These are phyloP conservation scores for Aspergillus carlsbadensis DNA, from an alignment of 495 filamentous ascomycete genomes.

Conservation along the genomic window DNA sequence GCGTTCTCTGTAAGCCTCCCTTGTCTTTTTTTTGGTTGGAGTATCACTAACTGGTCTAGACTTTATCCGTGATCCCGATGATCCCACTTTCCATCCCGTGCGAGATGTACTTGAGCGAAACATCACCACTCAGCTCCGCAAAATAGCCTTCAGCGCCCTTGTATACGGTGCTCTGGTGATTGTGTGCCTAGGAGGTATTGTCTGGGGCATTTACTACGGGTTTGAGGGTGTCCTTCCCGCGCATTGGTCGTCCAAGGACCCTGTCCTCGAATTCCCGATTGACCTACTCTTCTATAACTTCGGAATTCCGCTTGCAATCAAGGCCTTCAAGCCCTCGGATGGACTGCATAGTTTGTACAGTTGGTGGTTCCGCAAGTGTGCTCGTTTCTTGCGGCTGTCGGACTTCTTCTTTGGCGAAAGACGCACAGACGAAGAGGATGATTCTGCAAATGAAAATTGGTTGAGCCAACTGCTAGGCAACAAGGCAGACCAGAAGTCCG, in stretches of 20 bases:
- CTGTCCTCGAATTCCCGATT: conserved; percentile 89
- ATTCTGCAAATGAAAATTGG: conserved; percentile 56
- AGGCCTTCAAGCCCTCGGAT: conserved; percentile 79
- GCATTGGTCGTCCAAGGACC: conserved; percentile 86
- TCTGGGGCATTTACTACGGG: conserved; percentile 78
- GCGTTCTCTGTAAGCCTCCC: conserved; percentile 76
- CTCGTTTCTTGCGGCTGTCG: conserved; percentile 73
- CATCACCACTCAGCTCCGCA: conserved; percentile 88
- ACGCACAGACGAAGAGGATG: conserved; percentile 78
- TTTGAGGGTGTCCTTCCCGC: conserved; percentile 78
- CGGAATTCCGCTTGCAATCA: conserved; percentile 80
- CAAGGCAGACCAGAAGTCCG: conserved; percentile 35
- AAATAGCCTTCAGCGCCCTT: conserved; percentile 92
- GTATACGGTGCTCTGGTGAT: conserved; percentile 94
- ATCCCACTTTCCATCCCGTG: conserved; percentile 97
- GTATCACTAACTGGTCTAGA: conserved; percentile 46
- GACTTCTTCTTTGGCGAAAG: conserved; percentile 91
- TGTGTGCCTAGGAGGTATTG: conserved; percentile 89
- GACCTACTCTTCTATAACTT: conserved; percentile 97
- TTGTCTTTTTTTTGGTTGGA: background rate
- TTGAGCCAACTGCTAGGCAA: conserved; percentile 42
- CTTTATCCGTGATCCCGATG: conserved; percentile 98
- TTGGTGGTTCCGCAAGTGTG: conserved; percentile 95
- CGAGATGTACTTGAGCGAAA: conserved; percentile 94
- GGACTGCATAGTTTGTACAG: conserved; percentile 79